Conservation (phyloP, 2,329 filamentous ascomycete genomes). For the Zalaria sp. region DNA sequence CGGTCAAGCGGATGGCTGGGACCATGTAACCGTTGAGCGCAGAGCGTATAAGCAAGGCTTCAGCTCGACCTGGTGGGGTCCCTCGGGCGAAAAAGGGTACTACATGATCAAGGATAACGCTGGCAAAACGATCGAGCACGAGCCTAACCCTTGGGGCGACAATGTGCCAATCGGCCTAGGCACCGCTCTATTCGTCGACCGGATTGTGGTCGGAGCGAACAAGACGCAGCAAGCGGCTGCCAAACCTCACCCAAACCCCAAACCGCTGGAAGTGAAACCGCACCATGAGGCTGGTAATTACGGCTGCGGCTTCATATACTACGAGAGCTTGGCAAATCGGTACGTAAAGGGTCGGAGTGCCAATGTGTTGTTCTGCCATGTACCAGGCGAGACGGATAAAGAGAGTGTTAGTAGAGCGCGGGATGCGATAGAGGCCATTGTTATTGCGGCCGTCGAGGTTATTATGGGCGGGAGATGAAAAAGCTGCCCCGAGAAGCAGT, state of each 20-base stretch:
- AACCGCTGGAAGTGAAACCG: constrained; percentile 1
- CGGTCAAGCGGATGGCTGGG: constrained; percentile 6
- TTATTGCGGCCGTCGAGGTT: constrained; percentile 1
- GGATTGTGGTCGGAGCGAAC: neutral
- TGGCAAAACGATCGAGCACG: constrained; percentile 3
- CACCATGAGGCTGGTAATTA: constrained; percentile 6
- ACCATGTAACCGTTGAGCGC: constrained; percentile 4
- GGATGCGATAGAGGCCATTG: constrained; percentile 4
- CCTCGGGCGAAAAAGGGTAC: neutral
- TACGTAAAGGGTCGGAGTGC: constrained; percentile 1
- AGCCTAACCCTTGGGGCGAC: constrained; percentile 4
- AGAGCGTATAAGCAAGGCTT: constrained; percentile 5
- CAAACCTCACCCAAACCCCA: neutral
- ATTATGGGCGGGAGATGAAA: too few species aligned
- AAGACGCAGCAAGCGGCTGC: neutral
- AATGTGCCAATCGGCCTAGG: constrained; percentile 4
- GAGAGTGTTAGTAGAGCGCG: constrained; percentile 1
- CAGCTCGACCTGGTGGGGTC: constrained; percentile 1
- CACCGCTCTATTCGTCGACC: constrained; percentile 4
- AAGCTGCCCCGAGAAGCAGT: too few species aligned
- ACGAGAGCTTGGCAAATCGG: constrained; percentile 6
- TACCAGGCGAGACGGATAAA: constrained; percentile 4
- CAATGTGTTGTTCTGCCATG: constrained; percentile 6
- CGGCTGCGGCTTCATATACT: constrained; percentile 7
- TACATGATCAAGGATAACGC: constrained; percentile 3